Evolutionary conservation across 805 yeast species (phyloP).

Genomic region (Candida boleticola): DNA sequence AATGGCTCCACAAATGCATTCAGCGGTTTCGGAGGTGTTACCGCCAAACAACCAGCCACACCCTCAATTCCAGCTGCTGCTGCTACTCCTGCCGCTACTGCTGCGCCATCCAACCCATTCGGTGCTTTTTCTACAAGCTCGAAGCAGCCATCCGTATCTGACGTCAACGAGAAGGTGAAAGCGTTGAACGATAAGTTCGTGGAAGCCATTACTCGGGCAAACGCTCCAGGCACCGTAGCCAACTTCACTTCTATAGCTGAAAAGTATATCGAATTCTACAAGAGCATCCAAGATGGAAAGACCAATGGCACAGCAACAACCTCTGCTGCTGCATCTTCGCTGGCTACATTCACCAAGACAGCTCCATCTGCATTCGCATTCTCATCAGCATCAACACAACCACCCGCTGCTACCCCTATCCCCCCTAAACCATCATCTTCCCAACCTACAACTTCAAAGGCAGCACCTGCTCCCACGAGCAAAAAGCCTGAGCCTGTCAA

Average conservation of each 20-base stretch:
- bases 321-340: constrained; percentile 4
- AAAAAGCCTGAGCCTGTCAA: constrained; percentile 11
- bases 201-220: constrained; percentile 43
- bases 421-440: neutral
- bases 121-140: neutral
- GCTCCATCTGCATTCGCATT: neutral
- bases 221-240: constrained; percentile 46
- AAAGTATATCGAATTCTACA: constrained; percentile 58
- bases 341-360: neutral
- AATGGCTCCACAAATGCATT: constrained; percentile 1
- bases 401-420: neutral
- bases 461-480: constrained; percentile 5
- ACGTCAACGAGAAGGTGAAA: constrained; percentile 48
- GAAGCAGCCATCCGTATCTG: constrained; percentile 10
- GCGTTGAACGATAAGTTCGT: constrained; percentile 66
- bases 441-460: constrained; percentile 2
- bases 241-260: constrained; percentile 53
- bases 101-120: neutral
- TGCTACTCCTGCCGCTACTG: constrained; percentile 1
- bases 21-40: neutral
- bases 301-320: neutral
- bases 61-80: neutral
- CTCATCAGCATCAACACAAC: neutral
- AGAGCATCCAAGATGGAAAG: constrained; percentile 29
- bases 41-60: neutral